phyloP scores from a whole-genome alignment of 345 rosid genomes.

The Toxicodendron radicans region DNA sequence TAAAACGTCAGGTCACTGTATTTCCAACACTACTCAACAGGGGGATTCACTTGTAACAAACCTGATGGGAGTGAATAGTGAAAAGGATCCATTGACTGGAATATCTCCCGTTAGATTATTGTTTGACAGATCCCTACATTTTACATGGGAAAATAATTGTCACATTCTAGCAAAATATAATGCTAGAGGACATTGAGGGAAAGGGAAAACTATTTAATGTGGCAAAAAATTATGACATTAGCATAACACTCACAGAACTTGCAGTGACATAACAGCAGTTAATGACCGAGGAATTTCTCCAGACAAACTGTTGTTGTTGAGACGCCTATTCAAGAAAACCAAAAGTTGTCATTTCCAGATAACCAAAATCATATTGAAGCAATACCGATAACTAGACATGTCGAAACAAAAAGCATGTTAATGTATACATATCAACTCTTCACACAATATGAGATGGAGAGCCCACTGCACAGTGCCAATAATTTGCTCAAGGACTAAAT shows the following conservation, averaged over 20 bases:
- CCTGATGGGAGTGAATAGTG: slow-evolving; percentile 77
- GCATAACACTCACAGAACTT: slow-evolving; percentile 69
- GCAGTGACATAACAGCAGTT: slow-evolving; percentile 46
- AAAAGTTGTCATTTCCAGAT: slow-evolving; percentile 15
- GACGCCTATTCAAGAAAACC: slow-evolving; percentile 54
- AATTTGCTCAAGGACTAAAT: background rate
- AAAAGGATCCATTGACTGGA: slow-evolving; percentile 85
- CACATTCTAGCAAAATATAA: slow-evolving; percentile 10
- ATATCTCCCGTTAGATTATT: slow-evolving; percentile 59
- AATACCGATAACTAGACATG: background rate
- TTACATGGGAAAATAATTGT: slow-evolving; percentile 19
- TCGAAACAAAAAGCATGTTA: background rate
- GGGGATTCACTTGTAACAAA: slow-evolving; percentile 24
- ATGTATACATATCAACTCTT: background rate
- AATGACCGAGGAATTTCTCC: slow-evolving; percentile 59
- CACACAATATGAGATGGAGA: slow-evolving; percentile 8
- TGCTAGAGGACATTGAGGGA: background rate
- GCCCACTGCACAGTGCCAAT: background rate
- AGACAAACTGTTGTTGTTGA: slow-evolving; percentile 65
- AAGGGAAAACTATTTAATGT: background rate
- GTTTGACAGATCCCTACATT: slow-evolving; percentile 82
- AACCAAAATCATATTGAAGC: slow-evolving; percentile 8
- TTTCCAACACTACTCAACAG: slow-evolving; percentile 7
- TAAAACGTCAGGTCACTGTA: background rate
- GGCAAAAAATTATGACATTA: background rate